Base-by-base conservation (phyloP, 208 protist species). In the Crithidia bombi region DNA sequence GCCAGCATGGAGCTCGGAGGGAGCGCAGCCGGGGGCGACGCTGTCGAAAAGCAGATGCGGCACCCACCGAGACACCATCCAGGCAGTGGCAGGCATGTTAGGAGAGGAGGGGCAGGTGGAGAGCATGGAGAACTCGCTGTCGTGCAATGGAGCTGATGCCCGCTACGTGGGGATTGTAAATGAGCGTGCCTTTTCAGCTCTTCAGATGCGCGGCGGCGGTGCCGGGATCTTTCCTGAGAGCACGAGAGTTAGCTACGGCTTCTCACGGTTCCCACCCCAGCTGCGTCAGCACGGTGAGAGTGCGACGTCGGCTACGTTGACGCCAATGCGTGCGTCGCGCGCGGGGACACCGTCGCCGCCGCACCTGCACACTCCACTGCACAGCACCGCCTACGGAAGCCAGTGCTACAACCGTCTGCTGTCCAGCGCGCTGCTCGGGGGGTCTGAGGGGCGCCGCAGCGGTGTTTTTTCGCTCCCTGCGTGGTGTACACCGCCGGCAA, bases 151-250 rank as follows among this genome's bases (percentile, higher is more conserved):
- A 19, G 62, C 63, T 3, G 56, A 76, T 65, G 43, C 63, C 5
- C 71, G 71, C 3, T 76, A 76, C 71, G 49, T 76, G 3, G 71
- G 58, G 32, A 32, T 76, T 2, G 71, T 56, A 7, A 65, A 76
- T 38, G 65, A 76, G 19, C 55, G 56, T 19, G 63, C 38, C 12
- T 76, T 76, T 33, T 69, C 71, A 6, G 47, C 71, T 10, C 32
- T 69, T 11, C 54, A 44, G 28, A 9, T 69, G 28, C 50, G 32
- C 43, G 33, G 30, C 32, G 9, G 32, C 49, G 25, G 33, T n/a
- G n/a, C 7, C 4, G 26, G 32, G 14, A 23, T 5, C n/a, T 43
- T 28, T 17, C 32, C 32, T 58, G 52, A 43, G 15, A 9, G 7
- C 1, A n/a, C 33, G 33, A 44, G n/a, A 44, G 33, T 25, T 12